phyloP scores from a whole-genome alignment of 1,139 yeast genomes.

The Pichia sp. region DNA sequence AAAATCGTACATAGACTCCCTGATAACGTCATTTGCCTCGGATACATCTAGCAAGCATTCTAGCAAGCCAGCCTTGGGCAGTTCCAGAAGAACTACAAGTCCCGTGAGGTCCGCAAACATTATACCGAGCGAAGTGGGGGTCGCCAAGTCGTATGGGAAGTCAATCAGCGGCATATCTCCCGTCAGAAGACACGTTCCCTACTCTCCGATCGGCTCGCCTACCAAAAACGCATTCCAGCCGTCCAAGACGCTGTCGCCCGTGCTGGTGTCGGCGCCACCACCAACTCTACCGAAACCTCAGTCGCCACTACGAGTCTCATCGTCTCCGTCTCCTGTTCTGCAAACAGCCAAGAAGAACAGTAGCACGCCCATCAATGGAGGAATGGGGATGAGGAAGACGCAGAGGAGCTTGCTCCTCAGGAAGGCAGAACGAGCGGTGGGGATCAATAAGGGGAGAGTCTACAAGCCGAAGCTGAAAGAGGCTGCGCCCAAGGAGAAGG shows the following conservation, averaged over 20 bases:
- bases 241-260: slow-evolving; percentile 4
- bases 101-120: background rate
- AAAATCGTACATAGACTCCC: slow-evolving; percentile 1
- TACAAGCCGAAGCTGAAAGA: slow-evolving; percentile 7
- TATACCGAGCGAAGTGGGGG: background rate
- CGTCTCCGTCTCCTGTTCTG: background rate
- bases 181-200: slow-evolving; percentile 3
- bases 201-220: slow-evolving; percentile 2
- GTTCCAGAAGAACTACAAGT: background rate
- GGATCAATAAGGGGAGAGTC: slow-evolving; percentile 5
- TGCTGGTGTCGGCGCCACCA: background rate
- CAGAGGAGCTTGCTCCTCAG: slow-evolving; percentile 19
- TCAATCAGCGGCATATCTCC: slow-evolving; percentile 11
- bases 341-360: background rate
- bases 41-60: background rate
- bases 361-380: slow-evolving; percentile 11
- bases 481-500: background rate
- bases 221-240: background rate
- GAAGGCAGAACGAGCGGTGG: slow-evolving; percentile 25
- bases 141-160: slow-evolving; percentile 1
- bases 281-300: background rate
- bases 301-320: background rate
- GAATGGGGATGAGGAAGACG: slow-evolving; percentile 16
- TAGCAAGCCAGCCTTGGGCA: background rate
- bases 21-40: background rate